Percentiles rank a stretch among this genome's conserved stretches.
phyloP scores from a whole-genome alignment of 2,329 filamentous ascomycete species.

The Corinectria fuckeliana region DNA sequence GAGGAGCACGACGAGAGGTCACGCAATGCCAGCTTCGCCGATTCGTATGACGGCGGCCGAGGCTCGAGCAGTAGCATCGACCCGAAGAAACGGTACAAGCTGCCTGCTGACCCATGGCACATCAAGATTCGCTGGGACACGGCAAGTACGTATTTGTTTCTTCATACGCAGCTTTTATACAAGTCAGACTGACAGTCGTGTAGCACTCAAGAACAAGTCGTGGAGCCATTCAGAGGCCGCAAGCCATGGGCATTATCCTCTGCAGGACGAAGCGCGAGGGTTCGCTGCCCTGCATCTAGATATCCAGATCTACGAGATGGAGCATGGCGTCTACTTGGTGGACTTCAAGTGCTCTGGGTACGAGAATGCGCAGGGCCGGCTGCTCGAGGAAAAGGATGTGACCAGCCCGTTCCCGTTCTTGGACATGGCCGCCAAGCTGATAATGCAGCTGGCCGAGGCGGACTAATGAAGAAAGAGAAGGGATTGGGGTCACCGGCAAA shows the following conservation, averaged over 20 bases:
- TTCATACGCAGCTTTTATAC: too few species aligned
- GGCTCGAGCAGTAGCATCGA: constrained; percentile 54
- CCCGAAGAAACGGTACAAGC: constrained; percentile 70
- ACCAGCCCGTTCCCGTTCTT: constrained; percentile 95
- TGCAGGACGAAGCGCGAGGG: constrained; percentile 55
- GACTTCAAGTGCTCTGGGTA: constrained; percentile 99
- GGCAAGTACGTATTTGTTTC: constrained; percentile 67
- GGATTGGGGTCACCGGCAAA: constrained; percentile 1
- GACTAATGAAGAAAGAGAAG: constrained; percentile 52
- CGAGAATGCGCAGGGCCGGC: constrained; percentile 76
- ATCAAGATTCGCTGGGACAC: constrained; percentile 90
- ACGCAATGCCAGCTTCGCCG: constrained; percentile 50
- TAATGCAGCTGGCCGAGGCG: constrained; percentile 89
- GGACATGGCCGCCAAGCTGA: constrained; percentile 89
- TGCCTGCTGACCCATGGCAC: constrained; percentile 95
- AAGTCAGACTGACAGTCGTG: constrained; percentile 41
- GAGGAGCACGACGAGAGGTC: constrained; percentile 46
- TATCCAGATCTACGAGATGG: constrained; percentile 95
- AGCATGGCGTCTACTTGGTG: constrained; percentile 90
- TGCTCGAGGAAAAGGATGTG: constrained; percentile 90
- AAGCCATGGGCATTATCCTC: constrained; percentile 47
- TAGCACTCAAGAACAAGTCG: constrained; percentile 37
- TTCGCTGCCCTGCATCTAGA: constrained; percentile 93
- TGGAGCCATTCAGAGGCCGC: constrained; percentile 19
- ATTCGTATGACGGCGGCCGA: constrained; percentile 46